Evolutionary conservation across 257 asterid species (phyloP), one percentile per base, ranked within the genome.

Genomic region (Nyctanthes arbortristis): DNA sequence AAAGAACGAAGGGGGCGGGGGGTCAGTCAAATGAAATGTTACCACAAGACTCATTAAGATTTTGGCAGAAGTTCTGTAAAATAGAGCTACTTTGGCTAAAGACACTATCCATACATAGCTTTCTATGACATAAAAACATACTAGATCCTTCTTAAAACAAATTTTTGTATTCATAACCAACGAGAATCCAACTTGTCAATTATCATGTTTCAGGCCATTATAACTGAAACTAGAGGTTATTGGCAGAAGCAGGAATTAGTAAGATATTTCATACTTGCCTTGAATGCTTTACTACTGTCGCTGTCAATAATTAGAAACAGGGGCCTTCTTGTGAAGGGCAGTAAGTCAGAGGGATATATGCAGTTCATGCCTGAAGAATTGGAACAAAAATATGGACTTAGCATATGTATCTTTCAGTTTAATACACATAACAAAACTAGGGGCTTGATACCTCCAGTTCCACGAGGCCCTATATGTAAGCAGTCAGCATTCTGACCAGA

Each of bases 241-340:
- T 40, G 47, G 52, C 56, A 45, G 35, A 69, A 75, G 35, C 67
- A 45, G 30, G 73, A 12, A 30, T 31, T 56, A 32, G 68, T 52
- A 66, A 75, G 67, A 66, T 68, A n/a, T n/a, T n/a, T n/a, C n/a
- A n/a, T n/a, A 47, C 84, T 68, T 84, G 81, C 99, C 96, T 79
- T 87, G 86, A 89, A 93, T 68, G 90, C 83, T 81, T 84, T 82
- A 79, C 97, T 89, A 61, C 71, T 80, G 76, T 91, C 95, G 62
- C 99, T 87, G 87, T 93, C 99, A 61, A 93, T 84, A 61, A 93
- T 77, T 49, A 93, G 69, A 77, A 93, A 89, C 68, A 93, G 89
- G 52, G 97, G 97, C 66, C 95, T 89, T 84, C 99, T 87, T 58
- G 99, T 93, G 81, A 93, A 93, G 71, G 99, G 96, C 76, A 89